phyloP scores from a whole-genome alignment of 2,329 filamentous ascomycete species.

The Diaporthe capsici region DNA sequence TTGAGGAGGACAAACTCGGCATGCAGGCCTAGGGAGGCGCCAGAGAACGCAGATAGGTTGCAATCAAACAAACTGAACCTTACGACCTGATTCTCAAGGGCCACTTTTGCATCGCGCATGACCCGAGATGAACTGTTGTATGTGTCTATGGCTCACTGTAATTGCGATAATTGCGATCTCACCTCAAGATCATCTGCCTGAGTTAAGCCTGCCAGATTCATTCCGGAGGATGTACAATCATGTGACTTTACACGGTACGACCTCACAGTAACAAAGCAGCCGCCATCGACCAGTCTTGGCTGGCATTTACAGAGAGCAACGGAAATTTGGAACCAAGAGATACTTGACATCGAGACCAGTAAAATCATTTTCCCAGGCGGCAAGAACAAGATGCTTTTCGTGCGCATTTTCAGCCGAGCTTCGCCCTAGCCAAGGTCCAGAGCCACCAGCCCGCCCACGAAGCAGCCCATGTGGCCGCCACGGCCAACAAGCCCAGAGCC shows the following conservation, averaged over 20 bases:
- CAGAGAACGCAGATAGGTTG: background rate
- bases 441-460: constrained; percentile 47
- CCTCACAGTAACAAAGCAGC: background rate
- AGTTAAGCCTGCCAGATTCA: background rate
- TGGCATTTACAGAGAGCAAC: background rate
- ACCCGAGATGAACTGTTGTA: background rate
- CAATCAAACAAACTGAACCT: background rate
- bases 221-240: background rate
- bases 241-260: background rate
- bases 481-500: constrained; percentile 57
- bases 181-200: background rate
- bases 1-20: background rate
- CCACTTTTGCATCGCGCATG: background rate
- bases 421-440: constrained; percentile 18
- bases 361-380: background rate
- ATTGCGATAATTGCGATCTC: background rate
- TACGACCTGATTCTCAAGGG: background rate
- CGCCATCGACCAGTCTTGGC: constrained; percentile 20
- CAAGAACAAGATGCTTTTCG: too few species aligned
- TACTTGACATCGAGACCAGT: background rate
- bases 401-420: background rate
- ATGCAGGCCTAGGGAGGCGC: too few species aligned
- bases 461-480: constrained; percentile 49
- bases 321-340: background rate
- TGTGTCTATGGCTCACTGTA: background rate